Base-by-base conservation (phyloP, 2,329 filamentous ascomycete species). In the Fusarium marasasianum region DNA sequence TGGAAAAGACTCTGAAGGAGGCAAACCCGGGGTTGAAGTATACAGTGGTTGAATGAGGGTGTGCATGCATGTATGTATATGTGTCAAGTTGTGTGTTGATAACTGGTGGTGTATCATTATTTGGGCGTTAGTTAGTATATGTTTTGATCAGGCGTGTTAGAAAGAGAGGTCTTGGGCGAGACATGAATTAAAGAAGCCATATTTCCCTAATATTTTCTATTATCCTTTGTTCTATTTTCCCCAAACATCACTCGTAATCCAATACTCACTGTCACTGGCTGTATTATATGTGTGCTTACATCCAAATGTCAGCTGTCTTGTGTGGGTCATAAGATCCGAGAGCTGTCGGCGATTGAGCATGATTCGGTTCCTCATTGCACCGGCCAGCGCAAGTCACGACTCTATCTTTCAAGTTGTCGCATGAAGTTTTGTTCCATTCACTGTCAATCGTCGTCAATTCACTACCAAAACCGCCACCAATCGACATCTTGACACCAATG, bases 21-120 rank as follows among this genome's bases (percentile, higher is more conserved):
- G 77, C 77, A 38, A 84, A 82, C 37, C 81, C 81, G 1, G 81
- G 82, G 17, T 54, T 83, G 53, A 75, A 79, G 63, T 79, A 82
- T 66, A 62, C 70, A 37, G 72, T 58, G 29, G 66, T 75, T 31
- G 68, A 65, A 60, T 77, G 41, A 70, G 13, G 17, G 29, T 24
- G 10, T 33, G 3, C 4, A 4, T 33, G 22, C 8, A 2, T 51
- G 17, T 35, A 51, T 35, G 6, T 62, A 11, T 45, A 17, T 37
- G 47, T 45, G 20, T 43, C 48, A 22, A 22, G 38, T 54, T n/a
- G 50, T 31, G 15, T 33, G 40, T 26, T 18, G 29, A 41, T 20
- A 13, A 29, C 33, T 35, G 14, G 15, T 35, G 33, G 38, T 22
- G 48, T 48, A 56, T 38, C 15, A 38, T 67, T 38, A 35, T 55